Evolutionary conservation across 495 filamentous ascomycete species (phyloP), one percentile per base, ranked within the genome.

Genomic region (Xylaria grammica): DNA sequence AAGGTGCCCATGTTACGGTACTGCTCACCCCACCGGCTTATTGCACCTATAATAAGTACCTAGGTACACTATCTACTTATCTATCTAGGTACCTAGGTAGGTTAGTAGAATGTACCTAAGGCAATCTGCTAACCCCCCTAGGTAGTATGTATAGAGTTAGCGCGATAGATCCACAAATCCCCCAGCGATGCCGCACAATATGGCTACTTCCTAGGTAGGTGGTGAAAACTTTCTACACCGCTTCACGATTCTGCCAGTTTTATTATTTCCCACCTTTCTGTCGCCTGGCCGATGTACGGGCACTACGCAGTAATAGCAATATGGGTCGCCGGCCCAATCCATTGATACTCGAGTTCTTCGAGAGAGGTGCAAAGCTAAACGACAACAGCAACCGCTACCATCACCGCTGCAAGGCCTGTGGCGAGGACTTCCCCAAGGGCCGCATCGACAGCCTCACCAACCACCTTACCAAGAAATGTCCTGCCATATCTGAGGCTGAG

Each of bases 361-460:
- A 89, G 72, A 86, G 92, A 59, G 92, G 92, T 9, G 82, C 84
- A 15, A 95, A 94, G 76, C 81, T 94, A 68, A 87, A 89, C 68
- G 91, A 95, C 72, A 86, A 89, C 61, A 91, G 89, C 79, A 96
- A 96, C 74, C 86, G 92, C 48, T 96, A 96, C 69, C 87, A 90
- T 68, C 90, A 94, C 73, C 92, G 89, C 3, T 96, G 92, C 84
- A 92, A 91, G 79, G 81, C 86, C 44, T 96, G 92, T 69, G 90
- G 91, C 51, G 90, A 94, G 69, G 85, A 87, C 67, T 94, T 94
- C 63, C 90, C 91, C 48, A 94, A 94, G 68, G 92, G 92, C 67
- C 85, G 92, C 54, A 87, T 91, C 70, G 92, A 96, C 64, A 91
- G 86, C 69, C 77, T 96, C 20, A 89, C 85, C 34, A 87, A 79